phyloP scores from a whole-genome alignment of 2,329 filamentous ascomycete species.

The Fusarium transvaalense region DNA sequence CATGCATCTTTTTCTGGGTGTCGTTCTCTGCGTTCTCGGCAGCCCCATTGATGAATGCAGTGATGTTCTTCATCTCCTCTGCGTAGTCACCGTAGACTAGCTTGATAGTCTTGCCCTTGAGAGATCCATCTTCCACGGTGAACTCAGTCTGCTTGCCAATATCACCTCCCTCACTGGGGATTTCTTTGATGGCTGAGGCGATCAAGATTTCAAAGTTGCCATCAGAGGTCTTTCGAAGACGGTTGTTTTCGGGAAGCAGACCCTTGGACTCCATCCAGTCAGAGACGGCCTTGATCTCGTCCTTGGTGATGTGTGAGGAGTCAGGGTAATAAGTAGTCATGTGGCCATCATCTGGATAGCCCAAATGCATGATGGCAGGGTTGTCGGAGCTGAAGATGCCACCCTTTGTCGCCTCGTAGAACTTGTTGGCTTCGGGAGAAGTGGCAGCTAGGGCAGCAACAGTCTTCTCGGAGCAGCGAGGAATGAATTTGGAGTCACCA shows the following conservation, averaged over 20 bases:
- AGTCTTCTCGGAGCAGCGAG: constrained; percentile 73
- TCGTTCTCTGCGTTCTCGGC: constrained; percentile 78
- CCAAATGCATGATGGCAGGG: constrained; percentile 77
- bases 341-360: constrained; percentile 80
- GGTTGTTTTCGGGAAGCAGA: constrained; percentile 80
- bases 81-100: constrained; percentile 81
- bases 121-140: constrained; percentile 67
- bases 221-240: constrained; percentile 74
- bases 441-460: constrained; percentile 74
- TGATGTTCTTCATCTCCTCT: constrained; percentile 77
- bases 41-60: constrained; percentile 75
- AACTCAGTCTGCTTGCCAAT: constrained; percentile 75
- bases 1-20: constrained; percentile 78
- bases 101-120: constrained; percentile 76
- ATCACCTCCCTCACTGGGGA: constrained; percentile 75
- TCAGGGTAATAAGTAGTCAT: constrained; percentile 87
- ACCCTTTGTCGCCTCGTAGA: constrained; percentile 76
- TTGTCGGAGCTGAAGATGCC: constrained; percentile 78
- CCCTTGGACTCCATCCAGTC: constrained; percentile 79
- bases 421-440: constrained; percentile 69
- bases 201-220: constrained; percentile 80
- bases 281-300: constrained; percentile 79
- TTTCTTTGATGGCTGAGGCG: constrained; percentile 72
- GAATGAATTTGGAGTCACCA: constrained; percentile 86
- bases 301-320: constrained; percentile 78